Percentiles rank a stretch among this genome's conserved stretches.
phyloP scores from a whole-genome alignment of 345 rosid species.

The Carallia brachiata region DNA sequence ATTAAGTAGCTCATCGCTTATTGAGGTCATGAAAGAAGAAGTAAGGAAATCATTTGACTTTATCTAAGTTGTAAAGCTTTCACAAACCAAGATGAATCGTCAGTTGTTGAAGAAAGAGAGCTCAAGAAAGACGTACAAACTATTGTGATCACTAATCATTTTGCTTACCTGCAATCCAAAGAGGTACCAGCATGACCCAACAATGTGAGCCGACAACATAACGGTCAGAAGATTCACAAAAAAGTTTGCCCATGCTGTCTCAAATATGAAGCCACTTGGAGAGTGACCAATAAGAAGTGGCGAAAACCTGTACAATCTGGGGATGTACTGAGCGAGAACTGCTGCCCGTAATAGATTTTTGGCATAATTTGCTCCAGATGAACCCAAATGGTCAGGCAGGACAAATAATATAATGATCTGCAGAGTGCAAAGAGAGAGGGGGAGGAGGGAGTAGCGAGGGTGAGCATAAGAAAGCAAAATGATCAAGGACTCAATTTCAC shows the following conservation, averaged over 20 bases:
- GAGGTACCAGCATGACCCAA: slow-evolving; percentile 91
- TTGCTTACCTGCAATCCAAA: slow-evolving; percentile 70
- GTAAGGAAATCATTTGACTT: too few relatives aligned
- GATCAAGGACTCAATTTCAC: too few relatives aligned
- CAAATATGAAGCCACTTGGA: slow-evolving; percentile 69
- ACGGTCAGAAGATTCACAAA: slow-evolving; percentile 76
- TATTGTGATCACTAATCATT: slow-evolving; percentile 1
- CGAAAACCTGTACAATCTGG: slow-evolving; percentile 65
- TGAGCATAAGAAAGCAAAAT: not conserved
- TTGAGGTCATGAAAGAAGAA: too few relatives aligned
- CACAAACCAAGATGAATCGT: not conserved
- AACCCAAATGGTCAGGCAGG: slow-evolving; percentile 38
- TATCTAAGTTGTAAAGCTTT: too few relatives aligned
- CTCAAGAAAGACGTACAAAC: not conserved
- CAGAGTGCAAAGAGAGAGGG: slow-evolving; percentile 14
- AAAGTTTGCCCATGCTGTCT: slow-evolving; percentile 87
- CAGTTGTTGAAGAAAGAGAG: not conserved
- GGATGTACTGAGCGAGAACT: slow-evolving; percentile 70
- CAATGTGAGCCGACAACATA: slow-evolving; percentile 66
- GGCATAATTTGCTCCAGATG: slow-evolving; percentile 61
- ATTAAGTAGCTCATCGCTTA: too few relatives aligned
- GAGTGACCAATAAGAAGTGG: slow-evolving; percentile 80
- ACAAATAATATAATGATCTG: slow-evolving; percentile 57
- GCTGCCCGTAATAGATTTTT: slow-evolving; percentile 57
- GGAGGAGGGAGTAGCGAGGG: not conserved